Evolutionary conservation across 768 basidiomycete species (phyloP), one percentile per base, ranked within the genome.

Genomic region (Cystofilobasidium ferigula): DNA sequence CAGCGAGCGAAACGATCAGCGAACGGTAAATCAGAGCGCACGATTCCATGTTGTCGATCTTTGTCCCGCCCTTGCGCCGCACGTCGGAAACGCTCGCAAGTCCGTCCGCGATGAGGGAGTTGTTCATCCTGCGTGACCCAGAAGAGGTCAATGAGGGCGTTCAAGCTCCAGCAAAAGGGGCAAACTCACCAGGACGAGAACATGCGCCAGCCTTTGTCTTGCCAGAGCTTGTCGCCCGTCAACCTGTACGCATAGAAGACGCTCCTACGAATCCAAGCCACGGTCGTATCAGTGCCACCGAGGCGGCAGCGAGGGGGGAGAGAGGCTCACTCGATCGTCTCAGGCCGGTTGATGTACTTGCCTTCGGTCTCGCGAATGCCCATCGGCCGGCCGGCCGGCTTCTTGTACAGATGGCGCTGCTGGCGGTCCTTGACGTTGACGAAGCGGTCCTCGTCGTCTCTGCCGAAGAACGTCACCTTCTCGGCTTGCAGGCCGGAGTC

Each of bases 131-230:
- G 32, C 20, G 16, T n/a, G n/a, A n/a, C n/a, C n/a, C n/a, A n/a
- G n/a, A n/a, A n/a, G n/a, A n/a, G n/a, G n/a, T n/a, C n/a, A n/a
- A n/a, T n/a, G n/a, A n/a, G n/a, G n/a, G n/a, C n/a, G n/a, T n/a
- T n/a, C n/a, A n/a, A n/a, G n/a, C n/a, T n/a, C n/a, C n/a, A n/a
- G n/a, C n/a, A n/a, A n/a, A n/a, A n/a, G n/a, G n/a, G n/a, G n/a
- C n/a, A n/a, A 47, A 34, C 42, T 69, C 51, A 71, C 75, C 76
- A 78, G 18, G 73, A 71, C 4, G 71, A 71, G 59, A 79, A 79
- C 79, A 79, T 79, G 63, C 74, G 71, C 79, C 79, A 79, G 10
- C 78, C 79, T 22, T 72, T 71, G 54, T 79, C 77, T 63, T 78
- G 77, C 79, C 79, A 79, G 62, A 75, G 74, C 34, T 71, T 71